Conservation (phyloP, 352 stramenopile species). For the Globisporangium takayamanum region DNA sequence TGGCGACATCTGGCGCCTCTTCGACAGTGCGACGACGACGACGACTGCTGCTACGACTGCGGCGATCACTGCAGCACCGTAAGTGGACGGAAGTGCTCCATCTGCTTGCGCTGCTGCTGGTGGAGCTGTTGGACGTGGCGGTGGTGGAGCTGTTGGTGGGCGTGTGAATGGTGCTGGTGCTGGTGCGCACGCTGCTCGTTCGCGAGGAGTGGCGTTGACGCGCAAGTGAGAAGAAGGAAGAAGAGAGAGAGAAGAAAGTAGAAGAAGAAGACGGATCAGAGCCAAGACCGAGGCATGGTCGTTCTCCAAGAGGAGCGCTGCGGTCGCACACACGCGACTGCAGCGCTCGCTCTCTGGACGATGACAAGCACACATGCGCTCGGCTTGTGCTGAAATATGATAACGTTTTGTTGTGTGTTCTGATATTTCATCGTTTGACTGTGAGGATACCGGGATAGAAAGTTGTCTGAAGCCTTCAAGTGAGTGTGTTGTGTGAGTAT, state of each 20-base stretch:
- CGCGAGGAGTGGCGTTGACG: no score
- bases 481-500: no score
- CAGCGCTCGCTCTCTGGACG: slow-evolving; percentile 24
- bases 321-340: slow-evolving; percentile 9
- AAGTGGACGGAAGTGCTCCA: background rate
- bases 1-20: slow-evolving; percentile 82
- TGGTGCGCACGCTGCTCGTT: no score
- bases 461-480: no score
- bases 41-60: slow-evolving; percentile 15
- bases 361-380: slow-evolving; percentile 15
- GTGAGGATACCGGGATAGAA: no score
- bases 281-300: slow-evolving; percentile 10
- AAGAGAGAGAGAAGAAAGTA: slow-evolving; percentile 5
- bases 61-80: slow-evolving; percentile 8
- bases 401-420: no score
- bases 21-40: slow-evolving; percentile 21
- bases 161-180: slow-evolving; percentile 3
- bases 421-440: no score
- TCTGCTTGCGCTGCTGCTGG: no score
- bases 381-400: no score
- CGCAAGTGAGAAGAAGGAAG: slow-evolving; percentile 5
- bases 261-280: slow-evolving; percentile 10
- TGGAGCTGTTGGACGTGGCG: background rate
- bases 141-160: slow-evolving; percentile 6
- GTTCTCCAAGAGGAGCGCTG: slow-evolving; percentile 34